These are phyloP conservation scores for Acorus gramineus DNA, from an alignment of 106 monocot genomes.

Conservation along the genomic window DNA sequence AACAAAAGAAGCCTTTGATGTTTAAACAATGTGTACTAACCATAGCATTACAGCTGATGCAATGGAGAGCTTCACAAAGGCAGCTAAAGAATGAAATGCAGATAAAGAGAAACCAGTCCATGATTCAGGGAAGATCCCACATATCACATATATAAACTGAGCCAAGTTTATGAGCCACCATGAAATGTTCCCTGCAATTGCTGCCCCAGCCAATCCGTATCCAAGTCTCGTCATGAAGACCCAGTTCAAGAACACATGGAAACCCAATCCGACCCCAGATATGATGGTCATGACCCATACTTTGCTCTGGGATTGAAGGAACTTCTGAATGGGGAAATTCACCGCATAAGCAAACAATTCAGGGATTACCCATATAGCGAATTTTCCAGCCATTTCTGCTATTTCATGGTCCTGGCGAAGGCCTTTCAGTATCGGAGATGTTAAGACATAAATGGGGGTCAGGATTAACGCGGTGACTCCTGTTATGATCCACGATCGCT, in stretches of 20 bases:
- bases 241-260: constrained; percentile 66
- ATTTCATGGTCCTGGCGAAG: constrained; percentile 41
- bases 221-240: constrained; percentile 48
- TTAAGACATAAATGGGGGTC: constrained; percentile 59
- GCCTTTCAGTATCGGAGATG: constrained; percentile 44
- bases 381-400: constrained; percentile 41
- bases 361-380: constrained; percentile 50
- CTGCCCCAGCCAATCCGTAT: constrained; percentile 50
- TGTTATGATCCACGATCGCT: constrained; percentile 75
- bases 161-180: constrained; percentile 65
- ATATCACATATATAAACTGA: constrained; percentile 42
- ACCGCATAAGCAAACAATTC: constrained; percentile 67
- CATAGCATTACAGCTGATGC: constrained; percentile 80
- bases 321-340: constrained; percentile 91
- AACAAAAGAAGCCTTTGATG: background rate
- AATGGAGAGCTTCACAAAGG: constrained; percentile 68
- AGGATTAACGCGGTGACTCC: constrained; percentile 41
- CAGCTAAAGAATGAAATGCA: constrained; percentile 49
- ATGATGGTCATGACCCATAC: constrained; percentile 79
- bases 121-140: constrained; percentile 58
- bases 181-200: constrained; percentile 61
- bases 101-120: constrained; percentile 64
- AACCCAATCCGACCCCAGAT: constrained; percentile 32
- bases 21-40: constrained; percentile 17
- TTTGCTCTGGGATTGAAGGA: constrained; percentile 77